A percentile compares a stretch with the other conserved stretches of the same genome.
Conservation (phyloP, 2,329 filamentous ascomycete genomes). For the Alternaria solani region DNA sequence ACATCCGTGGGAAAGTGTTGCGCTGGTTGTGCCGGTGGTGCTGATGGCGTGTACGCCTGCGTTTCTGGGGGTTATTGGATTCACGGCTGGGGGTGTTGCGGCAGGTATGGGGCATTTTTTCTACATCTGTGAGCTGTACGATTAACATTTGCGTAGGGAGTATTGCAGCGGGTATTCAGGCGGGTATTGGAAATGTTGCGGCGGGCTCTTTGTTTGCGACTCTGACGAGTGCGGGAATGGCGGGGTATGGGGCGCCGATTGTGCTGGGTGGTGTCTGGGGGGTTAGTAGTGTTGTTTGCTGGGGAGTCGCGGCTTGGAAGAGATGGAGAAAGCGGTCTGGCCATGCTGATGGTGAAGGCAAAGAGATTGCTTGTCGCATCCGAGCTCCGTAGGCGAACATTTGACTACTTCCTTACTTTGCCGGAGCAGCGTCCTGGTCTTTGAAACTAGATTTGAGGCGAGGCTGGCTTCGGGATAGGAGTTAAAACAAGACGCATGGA, state of each 20-base stretch:
- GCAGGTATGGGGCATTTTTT: not conserved
- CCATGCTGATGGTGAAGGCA: not conserved
- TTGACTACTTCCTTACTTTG: too few species aligned
- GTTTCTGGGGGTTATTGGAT: not conserved
- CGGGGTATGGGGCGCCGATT: constrained; percentile 24
- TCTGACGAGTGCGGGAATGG: constrained; percentile 36
- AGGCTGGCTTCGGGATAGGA: too few species aligned
- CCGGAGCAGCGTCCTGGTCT: too few species aligned
- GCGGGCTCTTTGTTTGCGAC: constrained; percentile 32
- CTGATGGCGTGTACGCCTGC: constrained; percentile 12
- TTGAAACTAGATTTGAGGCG: too few species aligned
- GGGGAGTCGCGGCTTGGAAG: too few species aligned
- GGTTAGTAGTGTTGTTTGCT: not conserved
- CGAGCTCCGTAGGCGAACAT: not conserved
- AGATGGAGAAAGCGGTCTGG: not conserved
- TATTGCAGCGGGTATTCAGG: constrained; percentile 31
- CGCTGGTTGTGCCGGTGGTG: constrained; percentile 8
- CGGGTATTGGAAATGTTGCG: constrained; percentile 26
- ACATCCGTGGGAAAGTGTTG: constrained; percentile 8
- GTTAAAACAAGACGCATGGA: too few species aligned
- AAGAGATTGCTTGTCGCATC: not conserved
- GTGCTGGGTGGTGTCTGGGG: constrained; percentile 15
- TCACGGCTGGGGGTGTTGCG: constrained; percentile 7
- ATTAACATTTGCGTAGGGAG: constrained; percentile 22
- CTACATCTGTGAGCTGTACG: too few species aligned